These are phyloP conservation scores for Erodium trifolium DNA, from an alignment of 441 rosid genomes.

Conservation along the genomic window DNA sequence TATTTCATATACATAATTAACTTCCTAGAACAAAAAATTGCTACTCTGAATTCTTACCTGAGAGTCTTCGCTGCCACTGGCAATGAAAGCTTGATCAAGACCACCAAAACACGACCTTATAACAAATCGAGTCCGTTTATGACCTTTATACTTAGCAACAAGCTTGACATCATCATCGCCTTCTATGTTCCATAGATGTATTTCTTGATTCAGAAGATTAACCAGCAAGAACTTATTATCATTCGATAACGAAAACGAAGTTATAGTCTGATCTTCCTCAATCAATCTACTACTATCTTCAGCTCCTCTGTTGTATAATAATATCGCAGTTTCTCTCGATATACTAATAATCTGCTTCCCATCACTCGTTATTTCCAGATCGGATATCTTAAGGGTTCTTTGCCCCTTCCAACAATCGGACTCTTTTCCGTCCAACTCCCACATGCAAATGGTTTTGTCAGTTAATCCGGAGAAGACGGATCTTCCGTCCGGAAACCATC, in stretches of 20 bases:
- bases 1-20: no score
- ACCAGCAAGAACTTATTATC: conserved; percentile 48
- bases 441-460: conserved; percentile 48
- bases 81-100: conserved; percentile 45
- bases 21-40: no score
- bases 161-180: conserved; percentile 26
- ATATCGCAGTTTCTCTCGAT: conserved; percentile 40
- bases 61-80: conserved; percentile 72
- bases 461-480: conserved; percentile 38
- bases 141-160: conserved; percentile 51
- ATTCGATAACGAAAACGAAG: conserved; percentile 56
- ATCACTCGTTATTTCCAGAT: conserved; percentile 48
- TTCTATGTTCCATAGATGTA: conserved; percentile 52
- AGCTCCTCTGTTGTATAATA: conserved; percentile 42
- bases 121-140: conserved; percentile 43
- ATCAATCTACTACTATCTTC: conserved; percentile 37
- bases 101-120: conserved; percentile 69
- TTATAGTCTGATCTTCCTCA: conserved; percentile 41
- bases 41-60: conserved; percentile 26
- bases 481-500: conserved; percentile 51
- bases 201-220: conserved; percentile 53
- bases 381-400: conserved; percentile 41
- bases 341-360: conserved; percentile 52
- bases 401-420: conserved; percentile 49
- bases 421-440: conserved; percentile 51